Evolutionary conservation across 305 asterid genomes (phyloP).

Genomic region (Fraxinus greggii): DNA sequence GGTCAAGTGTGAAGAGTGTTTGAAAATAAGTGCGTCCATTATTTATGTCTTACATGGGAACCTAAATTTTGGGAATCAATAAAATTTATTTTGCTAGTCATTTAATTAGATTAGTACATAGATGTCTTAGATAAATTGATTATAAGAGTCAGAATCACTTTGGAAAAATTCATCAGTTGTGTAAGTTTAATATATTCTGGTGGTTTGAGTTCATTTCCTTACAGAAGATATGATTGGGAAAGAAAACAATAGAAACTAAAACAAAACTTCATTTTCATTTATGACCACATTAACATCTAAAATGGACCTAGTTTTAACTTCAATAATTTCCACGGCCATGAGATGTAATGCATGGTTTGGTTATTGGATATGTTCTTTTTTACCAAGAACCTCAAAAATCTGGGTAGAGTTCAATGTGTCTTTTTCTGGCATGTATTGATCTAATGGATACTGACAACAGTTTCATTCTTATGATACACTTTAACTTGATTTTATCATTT

Average conservation of each 20-base stretch:
- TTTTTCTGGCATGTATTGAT: neutral
- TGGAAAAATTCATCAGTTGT: neutral
- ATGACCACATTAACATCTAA: constrained; percentile 7
- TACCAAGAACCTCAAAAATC: neutral
- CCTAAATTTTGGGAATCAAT: neutral
- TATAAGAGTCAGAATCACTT: neutral
- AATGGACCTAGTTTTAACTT: neutral
- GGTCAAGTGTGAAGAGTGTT: neutral
- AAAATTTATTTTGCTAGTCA: neutral
- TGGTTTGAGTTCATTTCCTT: neutral
- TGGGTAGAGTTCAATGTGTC: constrained; percentile 20
- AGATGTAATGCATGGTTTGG: neutral
- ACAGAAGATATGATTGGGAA: neutral
- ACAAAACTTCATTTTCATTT: constrained; percentile 5
- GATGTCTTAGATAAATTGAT: neutral
- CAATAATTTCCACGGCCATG: neutral
- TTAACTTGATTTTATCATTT: constrained; percentile 9
- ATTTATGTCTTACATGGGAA: neutral
- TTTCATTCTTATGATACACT: neutral
- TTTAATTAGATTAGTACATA: neutral
- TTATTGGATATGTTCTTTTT: neutral
- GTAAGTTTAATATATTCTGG: neutral
- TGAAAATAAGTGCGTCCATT: neutral
- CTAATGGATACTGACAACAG: neutral
- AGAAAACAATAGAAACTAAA: neutral